Conservation (phyloP, 1,139 yeast genomes). For the Geotrichum europaeum region DNA sequence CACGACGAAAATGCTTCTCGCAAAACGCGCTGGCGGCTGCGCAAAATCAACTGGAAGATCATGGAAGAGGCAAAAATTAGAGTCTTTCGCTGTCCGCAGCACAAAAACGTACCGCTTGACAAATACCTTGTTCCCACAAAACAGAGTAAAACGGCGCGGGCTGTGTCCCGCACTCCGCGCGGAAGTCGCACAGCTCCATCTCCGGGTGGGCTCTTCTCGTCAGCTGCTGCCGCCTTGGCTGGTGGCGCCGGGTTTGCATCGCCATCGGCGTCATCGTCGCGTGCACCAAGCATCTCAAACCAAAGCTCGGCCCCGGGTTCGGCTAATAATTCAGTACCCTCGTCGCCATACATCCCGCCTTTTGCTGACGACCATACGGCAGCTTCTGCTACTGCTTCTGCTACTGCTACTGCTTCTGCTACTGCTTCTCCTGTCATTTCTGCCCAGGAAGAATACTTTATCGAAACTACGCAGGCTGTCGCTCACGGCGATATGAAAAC, state of each 20-base stretch:
- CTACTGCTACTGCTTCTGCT: no score
- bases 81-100: slow-evolving; percentile 32
- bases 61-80: slow-evolving; percentile 72
- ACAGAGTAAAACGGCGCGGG: background rate
- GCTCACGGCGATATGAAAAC: slow-evolving; percentile 73
- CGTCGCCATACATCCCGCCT: background rate
- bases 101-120: slow-evolving; percentile 6
- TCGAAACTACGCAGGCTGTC: slow-evolving; percentile 68
- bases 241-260: background rate
- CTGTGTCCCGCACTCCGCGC: background rate
- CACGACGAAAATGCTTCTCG: slow-evolving; percentile 24
- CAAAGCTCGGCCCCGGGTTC: background rate
- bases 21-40: slow-evolving; percentile 83
- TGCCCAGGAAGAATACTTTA: slow-evolving; percentile 37
- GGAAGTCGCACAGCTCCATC: background rate
- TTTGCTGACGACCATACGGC: background rate
- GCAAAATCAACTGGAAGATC: slow-evolving; percentile 80
- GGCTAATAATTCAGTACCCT: background rate
- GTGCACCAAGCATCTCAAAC: background rate
- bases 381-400: slow-evolving; percentile 1
- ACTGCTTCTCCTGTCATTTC: slow-evolving; percentile 26
- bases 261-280: background rate
- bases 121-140: background rate
- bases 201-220: slow-evolving; percentile 1
- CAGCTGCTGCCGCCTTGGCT: slow-evolving; percentile 2